These are phyloP conservation scores for Suillus plorans DNA, from an alignment of 768 basidiomycete genomes.

Conservation along the genomic window DNA sequence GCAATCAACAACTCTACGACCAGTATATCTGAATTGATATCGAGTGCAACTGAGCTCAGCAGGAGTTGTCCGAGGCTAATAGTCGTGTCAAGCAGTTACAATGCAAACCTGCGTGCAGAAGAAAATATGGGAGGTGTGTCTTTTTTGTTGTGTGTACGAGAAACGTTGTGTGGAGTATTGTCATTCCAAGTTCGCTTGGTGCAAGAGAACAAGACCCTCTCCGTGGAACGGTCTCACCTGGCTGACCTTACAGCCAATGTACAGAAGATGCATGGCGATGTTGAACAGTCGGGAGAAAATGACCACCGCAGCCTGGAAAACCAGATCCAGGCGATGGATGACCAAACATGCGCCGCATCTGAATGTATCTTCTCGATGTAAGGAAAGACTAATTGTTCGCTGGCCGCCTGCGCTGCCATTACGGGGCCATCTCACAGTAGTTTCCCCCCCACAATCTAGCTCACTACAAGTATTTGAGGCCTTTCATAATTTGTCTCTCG, in stretches of 20 bases:
- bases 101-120: constrained; percentile 85
- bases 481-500: too few species aligned
- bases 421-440: too few species aligned
- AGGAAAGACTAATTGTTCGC: background rate
- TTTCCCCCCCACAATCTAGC: too few species aligned
- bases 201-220: constrained; percentile 80
- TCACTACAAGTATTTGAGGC: too few species aligned
- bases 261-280: constrained; percentile 86
- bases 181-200: too few species aligned
- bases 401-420: too few species aligned
- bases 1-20: constrained; percentile 72
- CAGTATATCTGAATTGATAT: constrained; percentile 76
- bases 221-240: constrained; percentile 80
- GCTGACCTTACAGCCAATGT: constrained; percentile 88
- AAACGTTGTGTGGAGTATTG: too few species aligned
- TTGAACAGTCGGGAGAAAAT: constrained; percentile 80
- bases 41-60: constrained; percentile 64
- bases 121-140: constrained; percentile 87
- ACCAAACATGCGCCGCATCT: constrained; percentile 60
- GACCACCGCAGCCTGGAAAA: constrained; percentile 83
- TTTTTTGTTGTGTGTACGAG: too few species aligned
- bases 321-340: constrained; percentile 71
- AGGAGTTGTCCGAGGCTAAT: constrained; percentile 61
- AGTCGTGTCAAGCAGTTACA: constrained; percentile 70
- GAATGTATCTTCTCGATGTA: background rate